Base-by-base conservation (phyloP, 1,139 yeast species). In the Hyphopichia buzzinii region DNA sequence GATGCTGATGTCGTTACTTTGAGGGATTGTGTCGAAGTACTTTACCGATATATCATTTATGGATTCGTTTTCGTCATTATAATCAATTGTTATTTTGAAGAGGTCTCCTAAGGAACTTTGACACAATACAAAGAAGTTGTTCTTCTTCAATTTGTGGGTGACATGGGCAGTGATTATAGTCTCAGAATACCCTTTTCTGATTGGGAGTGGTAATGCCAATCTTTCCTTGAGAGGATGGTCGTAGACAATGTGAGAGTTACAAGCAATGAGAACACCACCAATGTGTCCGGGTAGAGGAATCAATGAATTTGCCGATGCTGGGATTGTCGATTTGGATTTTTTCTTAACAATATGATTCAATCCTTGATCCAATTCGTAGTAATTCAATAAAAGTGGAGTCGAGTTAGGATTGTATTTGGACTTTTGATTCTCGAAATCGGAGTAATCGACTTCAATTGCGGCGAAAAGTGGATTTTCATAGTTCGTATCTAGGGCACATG, bases 391-490 rank as follows among this genome's bases (percentile, higher is more conserved):
- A 3, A 56, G 39, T 1, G 50, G 49, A 7, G 55, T 35, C 1
- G 33, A 30, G 4, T 35, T 35, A 3, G 50, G 43, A 19, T 39
- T 44, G 28, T 54, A 50, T 35, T 61, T 62, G 31, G 50, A 41
- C 36, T 41, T 46, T n/a, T 44, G 44, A 14, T 36, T 32, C n/a
- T 38, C 35, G 22, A 37, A 37, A 3, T 40, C 42, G 11, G 57
- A 46, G 44, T 77, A 72, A 36, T 79, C 85, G n/a, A 75, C 64
- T 54, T 92, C 97, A 14, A 92, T 60, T 0, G 92, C 74, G 0
- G 88, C 95, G 70, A 88, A 89, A 5, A 77, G 54, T 0, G 98
- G 97, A 53, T 88, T 88, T 14, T 83, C 92, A 53, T 72, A 83
- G 1, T 83, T 87, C 3, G 81, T 84, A 52, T 89, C 95, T 34